A percentile compares a stretch with the other conserved stretches of the same genome.
phyloP scores from a whole-genome alignment of 805 yeast species.

The Hanseniaspora thailandica region DNA sequence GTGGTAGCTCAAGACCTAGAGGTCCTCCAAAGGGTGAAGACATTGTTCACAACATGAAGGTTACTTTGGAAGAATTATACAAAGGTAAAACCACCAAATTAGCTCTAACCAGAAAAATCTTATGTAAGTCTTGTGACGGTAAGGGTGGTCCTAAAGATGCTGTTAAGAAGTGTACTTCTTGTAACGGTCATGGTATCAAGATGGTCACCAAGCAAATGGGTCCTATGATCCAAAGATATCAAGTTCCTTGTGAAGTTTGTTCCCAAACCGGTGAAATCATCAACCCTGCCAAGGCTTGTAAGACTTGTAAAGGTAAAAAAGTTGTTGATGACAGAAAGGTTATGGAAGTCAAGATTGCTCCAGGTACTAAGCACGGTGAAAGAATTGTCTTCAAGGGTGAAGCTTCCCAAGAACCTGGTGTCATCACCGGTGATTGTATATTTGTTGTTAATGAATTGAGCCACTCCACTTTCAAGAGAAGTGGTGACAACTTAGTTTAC shows the following conservation, averaged over 20 bases:
- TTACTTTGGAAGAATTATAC: slow-evolving; percentile 84
- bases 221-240: slow-evolving; percentile 97
- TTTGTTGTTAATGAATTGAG: slow-evolving; percentile 85
- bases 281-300: slow-evolving; percentile 80
- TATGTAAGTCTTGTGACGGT: slow-evolving; percentile 85
- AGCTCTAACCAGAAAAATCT: slow-evolving; percentile 82
- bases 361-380: slow-evolving; percentile 95
- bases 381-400: slow-evolving; percentile 83
- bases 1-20: slow-evolving; percentile 52
- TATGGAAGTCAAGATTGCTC: slow-evolving; percentile 84
- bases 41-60: slow-evolving; percentile 75
- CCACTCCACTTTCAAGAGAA: slow-evolving; percentile 70
- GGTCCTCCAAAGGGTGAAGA: slow-evolving; percentile 87
- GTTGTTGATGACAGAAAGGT: slow-evolving; percentile 79
- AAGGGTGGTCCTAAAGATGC: slow-evolving; percentile 90
- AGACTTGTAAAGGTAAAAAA: slow-evolving; percentile 78
- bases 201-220: slow-evolving; percentile 97
- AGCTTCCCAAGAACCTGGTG: slow-evolving; percentile 93
- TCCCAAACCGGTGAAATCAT: slow-evolving; percentile 83
- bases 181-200: slow-evolving; percentile 87
- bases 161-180: slow-evolving; percentile 72
- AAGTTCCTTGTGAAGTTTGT: slow-evolving; percentile 86
- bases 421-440: slow-evolving; percentile 92
- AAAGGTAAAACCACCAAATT: slow-evolving; percentile 89
- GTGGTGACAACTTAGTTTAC: slow-evolving; percentile 75